Evolutionary conservation across 2,329 filamentous ascomycete genomes (phyloP).

Genomic region (Biscogniauxia sp.): DNA sequence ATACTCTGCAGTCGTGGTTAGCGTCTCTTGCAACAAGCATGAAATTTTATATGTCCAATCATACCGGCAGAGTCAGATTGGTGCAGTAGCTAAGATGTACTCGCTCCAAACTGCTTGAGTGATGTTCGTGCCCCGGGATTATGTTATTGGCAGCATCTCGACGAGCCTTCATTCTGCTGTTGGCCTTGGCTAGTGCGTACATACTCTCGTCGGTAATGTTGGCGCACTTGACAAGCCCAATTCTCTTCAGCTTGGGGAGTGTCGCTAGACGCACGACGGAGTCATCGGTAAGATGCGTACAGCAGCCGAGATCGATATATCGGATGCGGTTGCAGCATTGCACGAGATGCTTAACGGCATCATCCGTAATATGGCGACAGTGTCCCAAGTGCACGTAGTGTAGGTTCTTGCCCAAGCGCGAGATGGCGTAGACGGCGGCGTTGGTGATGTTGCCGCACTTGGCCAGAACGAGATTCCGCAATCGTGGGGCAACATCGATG

Average conservation of each 20-base stretch:
- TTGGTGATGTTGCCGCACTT: conserved; percentile 96
- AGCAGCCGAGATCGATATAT: conserved; percentile 98
- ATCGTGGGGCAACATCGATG: conserved; percentile 77
- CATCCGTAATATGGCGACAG: conserved; percentile 86
- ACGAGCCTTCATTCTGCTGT: conserved; percentile 49
- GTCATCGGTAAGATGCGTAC: conserved; percentile 79
- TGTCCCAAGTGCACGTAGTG: conserved; percentile 97
- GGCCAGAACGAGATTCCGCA: conserved; percentile 89
- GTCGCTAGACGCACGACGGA: conserved; percentile 82
- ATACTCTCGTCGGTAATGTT: conserved; percentile 90
- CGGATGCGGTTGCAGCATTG: conserved; percentile 87
- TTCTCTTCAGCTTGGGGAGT: conserved; percentile 89
- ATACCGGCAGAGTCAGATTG: conserved; percentile 75
- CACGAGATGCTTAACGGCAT: conserved; percentile 80
- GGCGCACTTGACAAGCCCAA: conserved; percentile 91
- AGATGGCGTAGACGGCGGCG: conserved; percentile 80
- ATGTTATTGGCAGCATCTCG: conserved; percentile 48
- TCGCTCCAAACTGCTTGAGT: conserved; percentile 72
- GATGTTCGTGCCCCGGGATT: conserved; percentile 49
- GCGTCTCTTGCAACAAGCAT: not conserved
- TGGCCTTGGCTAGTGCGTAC: conserved; percentile 73
- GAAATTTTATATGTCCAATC: not conserved
- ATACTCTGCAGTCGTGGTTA: conserved; percentile 65
- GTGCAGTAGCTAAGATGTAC: conserved; percentile 96
- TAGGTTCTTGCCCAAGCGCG: conserved; percentile 87